These are phyloP conservation scores for Apiotrichum gracile DNA, from an alignment of 1,284 basidiomycete genomes.

Conservation along the genomic window DNA sequence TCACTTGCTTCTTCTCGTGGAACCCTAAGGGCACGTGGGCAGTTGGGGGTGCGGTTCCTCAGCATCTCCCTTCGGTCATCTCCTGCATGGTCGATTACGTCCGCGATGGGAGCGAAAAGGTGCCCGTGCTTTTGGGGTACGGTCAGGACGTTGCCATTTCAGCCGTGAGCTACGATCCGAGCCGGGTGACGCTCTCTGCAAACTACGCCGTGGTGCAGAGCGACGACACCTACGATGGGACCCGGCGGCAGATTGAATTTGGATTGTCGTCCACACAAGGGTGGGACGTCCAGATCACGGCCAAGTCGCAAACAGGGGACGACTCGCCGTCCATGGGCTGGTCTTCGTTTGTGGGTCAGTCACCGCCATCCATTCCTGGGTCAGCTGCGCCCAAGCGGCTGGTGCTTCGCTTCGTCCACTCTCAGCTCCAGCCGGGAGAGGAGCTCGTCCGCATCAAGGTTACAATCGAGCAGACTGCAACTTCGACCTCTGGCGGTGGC, in stretches of 20 bases:
- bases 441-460: slow-evolving; percentile 74
- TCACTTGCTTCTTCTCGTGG: slow-evolving; percentile 94
- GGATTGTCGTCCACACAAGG: slow-evolving; percentile 69
- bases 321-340: slow-evolving; percentile 58
- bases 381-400: slow-evolving; percentile 55
- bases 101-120: slow-evolving; percentile 62
- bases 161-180: slow-evolving; percentile 67
- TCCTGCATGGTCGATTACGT: slow-evolving; percentile 72
- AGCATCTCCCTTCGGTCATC: slow-evolving; percentile 75
- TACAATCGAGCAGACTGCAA: slow-evolving; percentile 68
- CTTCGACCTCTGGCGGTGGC: slow-evolving; percentile 34
- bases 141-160: slow-evolving; percentile 78
- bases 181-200: slow-evolving; percentile 72
- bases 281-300: slow-evolving; percentile 76
- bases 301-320: slow-evolving; percentile 64
- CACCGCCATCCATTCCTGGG: slow-evolving; percentile 40
- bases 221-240: slow-evolving; percentile 50
- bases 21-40: slow-evolving; percentile 86
- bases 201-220: slow-evolving; percentile 75
- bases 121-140: slow-evolving; percentile 71
- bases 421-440: slow-evolving; percentile 52
- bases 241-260: slow-evolving; percentile 67
- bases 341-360: slow-evolving; percentile 60
- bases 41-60: slow-evolving; percentile 56
- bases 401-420: slow-evolving; percentile 64